These are phyloP conservation scores for Xylaria sp. DNA, from an alignment of 2,329 filamentous ascomycete species.

Conservation along the genomic window DNA sequence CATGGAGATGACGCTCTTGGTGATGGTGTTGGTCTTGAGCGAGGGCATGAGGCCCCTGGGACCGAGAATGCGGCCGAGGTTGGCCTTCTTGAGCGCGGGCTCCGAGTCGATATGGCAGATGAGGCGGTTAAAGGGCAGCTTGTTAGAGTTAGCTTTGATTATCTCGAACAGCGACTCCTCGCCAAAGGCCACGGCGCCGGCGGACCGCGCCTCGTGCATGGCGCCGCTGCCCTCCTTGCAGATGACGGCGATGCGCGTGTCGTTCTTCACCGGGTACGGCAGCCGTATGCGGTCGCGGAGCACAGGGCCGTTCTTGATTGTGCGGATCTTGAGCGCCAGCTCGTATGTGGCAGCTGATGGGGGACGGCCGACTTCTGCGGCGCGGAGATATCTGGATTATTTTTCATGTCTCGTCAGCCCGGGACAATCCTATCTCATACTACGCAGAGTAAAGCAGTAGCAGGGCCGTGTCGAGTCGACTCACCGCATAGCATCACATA, in stretches of 20 bases:
- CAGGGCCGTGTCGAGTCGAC: conserved; percentile 41
- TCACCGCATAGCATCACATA: conserved; percentile 94
- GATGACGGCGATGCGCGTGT: conserved; percentile 89
- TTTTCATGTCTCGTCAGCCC: conserved; percentile 28
- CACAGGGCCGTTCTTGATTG: conserved; percentile 85
- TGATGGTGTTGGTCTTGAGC: conserved; percentile 87
- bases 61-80: conserved; percentile 82
- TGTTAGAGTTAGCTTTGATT: conserved; percentile 73
- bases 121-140: conserved; percentile 88
- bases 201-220: conserved; percentile 77
- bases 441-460: conserved; percentile 1
- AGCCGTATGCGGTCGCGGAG: conserved; percentile 89
- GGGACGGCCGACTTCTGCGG: conserved; percentile 87
- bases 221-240: conserved; percentile 82
- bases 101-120: conserved; percentile 86
- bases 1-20: conserved; percentile 77
- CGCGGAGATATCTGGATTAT: conserved; percentile 81
- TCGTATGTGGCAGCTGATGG: conserved; percentile 87
- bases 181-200: conserved; percentile 85
- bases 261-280: conserved; percentile 89
- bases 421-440: not conserved
- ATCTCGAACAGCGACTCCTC: conserved; percentile 86
- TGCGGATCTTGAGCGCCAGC: conserved; percentile 82
- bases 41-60: conserved; percentile 94
- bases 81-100: conserved; percentile 82